These are phyloP conservation scores for Nevesoporus exiguus DNA, from an alignment of 768 basidiomycete genomes.

Conservation along the genomic window DNA sequence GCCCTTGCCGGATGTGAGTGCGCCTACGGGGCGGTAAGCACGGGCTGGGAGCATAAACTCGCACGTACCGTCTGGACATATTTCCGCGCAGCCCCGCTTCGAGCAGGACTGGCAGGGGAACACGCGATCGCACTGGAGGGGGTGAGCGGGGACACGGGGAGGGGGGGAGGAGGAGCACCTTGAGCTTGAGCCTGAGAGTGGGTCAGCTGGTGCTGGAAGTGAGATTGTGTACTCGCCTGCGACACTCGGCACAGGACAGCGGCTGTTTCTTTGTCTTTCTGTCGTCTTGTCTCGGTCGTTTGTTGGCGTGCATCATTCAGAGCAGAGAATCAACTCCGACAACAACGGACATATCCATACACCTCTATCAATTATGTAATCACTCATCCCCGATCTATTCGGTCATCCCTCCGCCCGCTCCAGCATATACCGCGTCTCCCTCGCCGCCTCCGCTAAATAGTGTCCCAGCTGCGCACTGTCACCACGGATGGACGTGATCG, in stretches of 20 bases:
- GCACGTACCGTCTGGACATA: constrained; percentile 54
- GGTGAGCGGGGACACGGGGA: constrained; percentile 5
- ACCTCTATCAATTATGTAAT: constrained; percentile 27
- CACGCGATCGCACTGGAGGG: constrained; percentile 54
- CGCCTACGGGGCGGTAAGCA: constrained; percentile 35
- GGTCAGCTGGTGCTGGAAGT: no score
- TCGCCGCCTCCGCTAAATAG: constrained; percentile 77
- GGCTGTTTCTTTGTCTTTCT: constrained; percentile 38
- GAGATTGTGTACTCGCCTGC: constrained; percentile 53
- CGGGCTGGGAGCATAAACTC: background rate
- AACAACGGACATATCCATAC: constrained; percentile 19
- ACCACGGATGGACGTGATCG: constrained; percentile 71
- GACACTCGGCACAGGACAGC: constrained; percentile 61
- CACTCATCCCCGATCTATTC: constrained; percentile 32
- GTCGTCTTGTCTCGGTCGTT: constrained; percentile 43
- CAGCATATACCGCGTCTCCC: constrained; percentile 72
- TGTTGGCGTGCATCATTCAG: constrained; percentile 28
- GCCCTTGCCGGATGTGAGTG: constrained; percentile 59
- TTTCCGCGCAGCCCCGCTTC: constrained; percentile 60
- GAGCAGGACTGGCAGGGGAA: constrained; percentile 68
- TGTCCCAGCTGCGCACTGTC: constrained; percentile 55
- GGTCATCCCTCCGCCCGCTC: constrained; percentile 44
- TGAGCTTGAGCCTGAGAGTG: constrained; percentile 46
- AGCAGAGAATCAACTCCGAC: constrained; percentile 23
- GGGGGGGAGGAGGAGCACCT: constrained; percentile 34